Evolutionary conservation across 495 filamentous ascomycete genomes (phyloP), one percentile per base, ranked within the genome.

Genomic region (Cercophora samala): DNA sequence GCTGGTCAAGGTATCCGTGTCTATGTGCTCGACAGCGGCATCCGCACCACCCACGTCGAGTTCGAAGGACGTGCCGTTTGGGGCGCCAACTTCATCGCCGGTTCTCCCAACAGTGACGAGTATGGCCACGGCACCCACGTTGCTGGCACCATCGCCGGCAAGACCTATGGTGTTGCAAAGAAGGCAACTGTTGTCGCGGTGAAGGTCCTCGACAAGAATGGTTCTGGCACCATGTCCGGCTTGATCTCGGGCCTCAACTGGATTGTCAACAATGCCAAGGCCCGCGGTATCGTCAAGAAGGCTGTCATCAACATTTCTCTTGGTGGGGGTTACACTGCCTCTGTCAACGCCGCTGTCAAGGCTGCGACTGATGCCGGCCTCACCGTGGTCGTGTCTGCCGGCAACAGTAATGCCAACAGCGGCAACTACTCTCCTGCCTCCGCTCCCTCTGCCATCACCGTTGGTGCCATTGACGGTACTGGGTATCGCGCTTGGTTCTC

Each of bases 61-160:
- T 89, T 90, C 55, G 80, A 69, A 0, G 80, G 80, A 61, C 87
- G 87, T 68, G 85, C 82, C 54, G 78, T 72, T 42, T 80, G 78
- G 65, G 87, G 85, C 63, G 82, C 83, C 73, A 89, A 89, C 76
- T 83, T 79, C 60, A 75, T 84, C 54, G 65, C 77, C 32, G 75
- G 70, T 37, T 74, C 74, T n/a, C 67, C 73, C 24, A 77, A 83
- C 69, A 77, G 76, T 5, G 86, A 74, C 76, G 77, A 79, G 37
- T 75, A 83, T 56, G 85, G 89, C 60, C 89, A 90, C 74, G 89
- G 89, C 58, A 91, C 89, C 5, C 88, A 90, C 74, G 82, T 85
- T 52, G 82, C 86, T 8, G 88, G 87, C 25, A 89, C 86, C 54
- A 83, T 89, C 19, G 87, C 75, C 29, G 83, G 84, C 4, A 75